phyloP scores from a whole-genome alignment of 805 yeast species.

The Yarrowia keelungensis region DNA sequence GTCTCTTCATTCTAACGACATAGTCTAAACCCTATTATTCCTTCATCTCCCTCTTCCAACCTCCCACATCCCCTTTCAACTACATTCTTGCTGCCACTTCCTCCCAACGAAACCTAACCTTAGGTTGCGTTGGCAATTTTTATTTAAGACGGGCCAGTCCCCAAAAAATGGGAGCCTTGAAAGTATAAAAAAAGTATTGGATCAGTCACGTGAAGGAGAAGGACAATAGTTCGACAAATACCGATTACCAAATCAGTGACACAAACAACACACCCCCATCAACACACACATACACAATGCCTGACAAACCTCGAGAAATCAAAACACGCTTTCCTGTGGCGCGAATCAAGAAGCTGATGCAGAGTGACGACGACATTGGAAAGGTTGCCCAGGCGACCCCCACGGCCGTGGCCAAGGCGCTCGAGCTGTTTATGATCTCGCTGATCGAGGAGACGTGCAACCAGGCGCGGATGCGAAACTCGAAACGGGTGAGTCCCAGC shows the following conservation, averaged over 20 bases:
- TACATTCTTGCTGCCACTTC: constrained; percentile 17
- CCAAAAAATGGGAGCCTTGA: neutral
- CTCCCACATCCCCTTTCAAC: neutral
- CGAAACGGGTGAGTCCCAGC: constrained; percentile 80
- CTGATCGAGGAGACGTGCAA: constrained; percentile 82
- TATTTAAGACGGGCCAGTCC: constrained; percentile 32
- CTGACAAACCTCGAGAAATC: constrained; percentile 44
- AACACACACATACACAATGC: constrained; percentile 3
- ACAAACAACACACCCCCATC: too few species aligned
- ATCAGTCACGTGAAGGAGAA: constrained; percentile 6
- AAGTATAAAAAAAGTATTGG: neutral
- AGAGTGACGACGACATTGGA: constrained; percentile 97
- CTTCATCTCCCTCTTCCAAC: neutral
- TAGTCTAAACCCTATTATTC: neutral
- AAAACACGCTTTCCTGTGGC: constrained; percentile 63
- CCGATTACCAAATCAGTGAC: too few species aligned
- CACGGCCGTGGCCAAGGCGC: constrained; percentile 93
- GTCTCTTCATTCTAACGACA: neutral
- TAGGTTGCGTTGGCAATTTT: constrained; percentile 20
- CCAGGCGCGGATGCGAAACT: constrained; percentile 76
- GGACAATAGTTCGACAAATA: too few species aligned
- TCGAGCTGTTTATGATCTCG: constrained; percentile 89
- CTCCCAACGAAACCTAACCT: constrained; percentile 27
- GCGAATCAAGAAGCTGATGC: constrained; percentile 94
- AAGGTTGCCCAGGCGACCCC: constrained; percentile 99